These are phyloP conservation scores for Sclerotinia minor DNA, from an alignment of 2,329 filamentous ascomycete genomes.

Conservation along the genomic window DNA sequence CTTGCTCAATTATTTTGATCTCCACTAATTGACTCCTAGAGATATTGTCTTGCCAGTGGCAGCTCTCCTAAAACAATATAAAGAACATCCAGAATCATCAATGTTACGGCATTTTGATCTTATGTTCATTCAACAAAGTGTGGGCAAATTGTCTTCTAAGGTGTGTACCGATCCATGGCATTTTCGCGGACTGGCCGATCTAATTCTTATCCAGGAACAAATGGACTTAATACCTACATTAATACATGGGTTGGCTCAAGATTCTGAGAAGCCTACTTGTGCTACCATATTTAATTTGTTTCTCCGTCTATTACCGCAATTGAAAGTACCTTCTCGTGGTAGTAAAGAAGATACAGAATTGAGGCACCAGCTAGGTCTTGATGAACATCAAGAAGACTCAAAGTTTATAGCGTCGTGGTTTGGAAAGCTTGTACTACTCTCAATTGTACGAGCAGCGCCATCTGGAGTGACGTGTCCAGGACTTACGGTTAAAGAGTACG, in stretches of 20 bases:
- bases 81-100: conserved; percentile 64
- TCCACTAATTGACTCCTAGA: conserved; percentile 34
- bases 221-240: conserved; percentile 71
- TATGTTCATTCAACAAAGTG: conserved; percentile 83
- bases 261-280: conserved; percentile 54
- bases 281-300: conserved; percentile 80
- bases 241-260: conserved; percentile 64
- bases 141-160: conserved; percentile 57
- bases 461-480: conserved; percentile 50
- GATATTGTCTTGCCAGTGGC: conserved; percentile 76
- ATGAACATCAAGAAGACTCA: conserved; percentile 63
- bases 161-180: conserved; percentile 41
- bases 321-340: conserved; percentile 72
- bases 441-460: conserved; percentile 46
- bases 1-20: conserved; percentile 17
- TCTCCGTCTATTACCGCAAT: conserved; percentile 70
- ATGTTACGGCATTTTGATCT: conserved; percentile 87
- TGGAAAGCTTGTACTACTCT: conserved; percentile 72
- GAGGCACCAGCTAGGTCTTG: conserved; percentile 64
- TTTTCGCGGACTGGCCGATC: not conserved
- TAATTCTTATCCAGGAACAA: conserved; percentile 52
- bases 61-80: conserved; percentile 87
- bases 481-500: conserved; percentile 63
- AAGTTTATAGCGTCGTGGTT: conserved; percentile 73
- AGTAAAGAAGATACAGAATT: conserved; percentile 75